Percentiles rank a stretch among this genome's conserved stretches.
phyloP scores from a whole-genome alignment of 106 monocot genomes.

The Xerophyta viscosa region DNA sequence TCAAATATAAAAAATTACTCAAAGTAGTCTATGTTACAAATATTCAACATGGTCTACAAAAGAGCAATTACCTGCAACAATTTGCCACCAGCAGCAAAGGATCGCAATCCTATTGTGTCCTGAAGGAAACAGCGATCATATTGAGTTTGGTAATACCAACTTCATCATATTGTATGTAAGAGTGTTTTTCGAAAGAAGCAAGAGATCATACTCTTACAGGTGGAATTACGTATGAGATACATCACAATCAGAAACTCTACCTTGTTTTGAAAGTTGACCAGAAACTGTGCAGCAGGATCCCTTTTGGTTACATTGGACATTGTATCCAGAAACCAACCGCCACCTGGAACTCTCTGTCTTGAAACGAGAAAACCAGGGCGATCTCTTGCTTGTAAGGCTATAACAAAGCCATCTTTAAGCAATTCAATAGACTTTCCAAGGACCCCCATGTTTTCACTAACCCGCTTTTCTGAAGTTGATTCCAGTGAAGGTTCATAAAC shows the following conservation, averaged over 20 bases:
- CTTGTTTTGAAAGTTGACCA: conserved; percentile 77
- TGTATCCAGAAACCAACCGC: conserved; percentile 77
- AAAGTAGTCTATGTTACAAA: too few species aligned
- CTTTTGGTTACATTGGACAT: conserved; percentile 77
- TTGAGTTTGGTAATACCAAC: too few species aligned
- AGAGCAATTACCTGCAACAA: conserved; percentile 78
- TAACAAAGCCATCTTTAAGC: conserved; percentile 74
- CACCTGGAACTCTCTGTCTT: conserved; percentile 62
- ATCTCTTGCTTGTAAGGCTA: conserved; percentile 61
- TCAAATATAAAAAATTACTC: too few species aligned
- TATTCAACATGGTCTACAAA: too few species aligned
- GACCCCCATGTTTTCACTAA: conserved; percentile 2
- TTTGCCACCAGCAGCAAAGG: conserved; percentile 90
- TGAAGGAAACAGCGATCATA: too few species aligned
- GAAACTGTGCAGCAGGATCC: conserved; percentile 90
- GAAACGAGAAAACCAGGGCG: conserved; percentile 56
- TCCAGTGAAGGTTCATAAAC: conserved; percentile 53
- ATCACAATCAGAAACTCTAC: too few species aligned
- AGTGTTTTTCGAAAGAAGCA: too few species aligned
- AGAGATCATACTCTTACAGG: too few species aligned
- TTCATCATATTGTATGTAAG: too few species aligned
- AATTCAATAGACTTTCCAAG: conserved; percentile 30
- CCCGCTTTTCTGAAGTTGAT: conserved; percentile 36
- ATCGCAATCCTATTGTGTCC: conserved; percentile 85
- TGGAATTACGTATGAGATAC: too few species aligned